phyloP scores from a whole-genome alignment of 441 rosid species.

The Corymbia citriodora region DNA sequence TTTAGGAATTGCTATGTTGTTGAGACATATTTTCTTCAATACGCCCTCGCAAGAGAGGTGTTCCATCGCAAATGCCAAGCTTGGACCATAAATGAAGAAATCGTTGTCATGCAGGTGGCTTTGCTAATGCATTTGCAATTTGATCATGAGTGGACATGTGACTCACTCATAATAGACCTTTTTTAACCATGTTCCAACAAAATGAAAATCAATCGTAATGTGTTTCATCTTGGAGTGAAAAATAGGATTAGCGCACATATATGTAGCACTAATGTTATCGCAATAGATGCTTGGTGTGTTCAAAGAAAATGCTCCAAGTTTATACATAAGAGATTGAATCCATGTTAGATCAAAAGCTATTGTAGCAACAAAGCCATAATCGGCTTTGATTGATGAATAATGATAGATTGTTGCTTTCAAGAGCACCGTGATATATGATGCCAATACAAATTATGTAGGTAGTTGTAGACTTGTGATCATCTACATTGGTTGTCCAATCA shows the following conservation, averaged over 20 bases:
- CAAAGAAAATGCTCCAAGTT: not conserved
- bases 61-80: not conserved
- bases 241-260: not conserved
- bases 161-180: not conserved
- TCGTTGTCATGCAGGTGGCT: not conserved
- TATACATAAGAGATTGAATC: not conserved
- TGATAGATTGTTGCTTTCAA: not conserved
- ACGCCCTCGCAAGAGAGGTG: not conserved
- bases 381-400: not conserved
- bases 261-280: not conserved
- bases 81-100: not conserved
- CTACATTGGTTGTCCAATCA: not conserved
- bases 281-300: not conserved
- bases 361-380: not conserved
- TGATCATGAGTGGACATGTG: not conserved
- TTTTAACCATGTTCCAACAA: not conserved
- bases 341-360: not conserved
- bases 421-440: not conserved
- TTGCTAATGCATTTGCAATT: not conserved
- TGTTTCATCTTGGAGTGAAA: not conserved
- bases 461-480: not conserved
- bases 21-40: not conserved
- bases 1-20: not conserved
- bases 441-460: not conserved
- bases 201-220: not conserved